Evolutionary conservation across 495 filamentous ascomycete species (phyloP).

Genomic region (Rhypophila decipiens): DNA sequence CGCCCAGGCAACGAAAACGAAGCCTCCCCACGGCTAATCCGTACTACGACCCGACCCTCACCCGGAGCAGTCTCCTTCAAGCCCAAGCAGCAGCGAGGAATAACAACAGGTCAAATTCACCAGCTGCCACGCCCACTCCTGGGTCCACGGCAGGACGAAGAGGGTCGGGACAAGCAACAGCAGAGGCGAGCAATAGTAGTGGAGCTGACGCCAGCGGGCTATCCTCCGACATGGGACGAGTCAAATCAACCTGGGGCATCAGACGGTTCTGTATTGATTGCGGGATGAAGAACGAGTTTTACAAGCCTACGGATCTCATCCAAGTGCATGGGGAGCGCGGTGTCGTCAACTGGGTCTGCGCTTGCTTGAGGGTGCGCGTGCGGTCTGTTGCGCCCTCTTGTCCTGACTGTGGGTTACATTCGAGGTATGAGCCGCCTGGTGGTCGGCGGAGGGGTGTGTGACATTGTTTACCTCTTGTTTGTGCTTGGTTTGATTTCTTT

Average conservation of each 20-base stretch:
- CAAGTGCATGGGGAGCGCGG: slow-evolving; percentile 10
- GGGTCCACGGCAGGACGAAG: too few relatives aligned
- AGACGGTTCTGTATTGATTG: slow-evolving; percentile 24
- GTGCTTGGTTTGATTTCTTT: background rate
- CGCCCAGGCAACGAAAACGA: background rate
- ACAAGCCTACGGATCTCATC: slow-evolving; percentile 18
- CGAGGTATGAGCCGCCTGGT: background rate
- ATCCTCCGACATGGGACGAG: slow-evolving; percentile 6
- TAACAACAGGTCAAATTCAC: background rate
- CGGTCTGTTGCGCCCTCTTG: too few relatives aligned
- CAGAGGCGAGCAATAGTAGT: background rate
- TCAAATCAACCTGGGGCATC: slow-evolving; percentile 15
- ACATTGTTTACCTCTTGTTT: background rate
- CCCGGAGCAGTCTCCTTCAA: slow-evolving; percentile 12
- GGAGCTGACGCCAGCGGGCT: background rate
- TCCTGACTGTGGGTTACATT: background rate
- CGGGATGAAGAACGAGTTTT: slow-evolving; percentile 16
- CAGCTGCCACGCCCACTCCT: background rate
- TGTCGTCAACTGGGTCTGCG: slow-evolving; percentile 23
- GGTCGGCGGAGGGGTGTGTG: background rate
- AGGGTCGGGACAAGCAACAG: background rate
- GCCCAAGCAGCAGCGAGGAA: background rate
- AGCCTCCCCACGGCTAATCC: slow-evolving; percentile 16
- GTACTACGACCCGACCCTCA: slow-evolving; percentile 22
- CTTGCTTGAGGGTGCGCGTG: slow-evolving; percentile 10